A percentile compares a stretch with the other conserved stretches of the same genome.
phyloP scores from a whole-genome alignment of 768 basidiomycete genomes.

The Mycena vitilis region DNA sequence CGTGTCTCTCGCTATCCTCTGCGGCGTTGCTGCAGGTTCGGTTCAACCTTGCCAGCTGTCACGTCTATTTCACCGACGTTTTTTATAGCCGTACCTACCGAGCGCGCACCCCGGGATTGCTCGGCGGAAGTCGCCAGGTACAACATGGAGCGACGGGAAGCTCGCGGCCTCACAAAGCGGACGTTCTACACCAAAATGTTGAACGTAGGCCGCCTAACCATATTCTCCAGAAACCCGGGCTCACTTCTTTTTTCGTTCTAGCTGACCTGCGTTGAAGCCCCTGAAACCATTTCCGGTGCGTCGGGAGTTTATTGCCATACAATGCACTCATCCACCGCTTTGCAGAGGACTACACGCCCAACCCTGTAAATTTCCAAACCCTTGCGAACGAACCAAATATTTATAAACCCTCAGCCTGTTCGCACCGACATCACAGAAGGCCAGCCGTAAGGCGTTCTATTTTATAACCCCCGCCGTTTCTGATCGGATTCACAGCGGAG shows the following conservation, averaged over 20 bases:
- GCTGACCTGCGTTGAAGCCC: constrained; percentile 41
- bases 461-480: neutral
- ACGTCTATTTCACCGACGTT: neutral
- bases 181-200: constrained; percentile 37
- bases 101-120: constrained; percentile 32
- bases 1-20: constrained; percentile 32
- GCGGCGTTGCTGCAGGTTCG: constrained; percentile 34
- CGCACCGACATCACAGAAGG: constrained; percentile 44
- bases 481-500: constrained; percentile 41
- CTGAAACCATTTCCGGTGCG: constrained; percentile 36
- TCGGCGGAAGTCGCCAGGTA: constrained; percentile 38
- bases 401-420: constrained; percentile 33
- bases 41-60: neutral
- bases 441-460: constrained; percentile 39
- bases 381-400: neutral
- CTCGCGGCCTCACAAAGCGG: constrained; percentile 38
- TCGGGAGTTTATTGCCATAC: neutral
- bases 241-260: constrained; percentile 7
- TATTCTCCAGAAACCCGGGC: neutral
- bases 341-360: constrained; percentile 35
- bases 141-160: constrained; percentile 31
- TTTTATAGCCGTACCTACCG: constrained; percentile 30
- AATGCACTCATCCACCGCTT: neutral
- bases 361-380: constrained; percentile 25
- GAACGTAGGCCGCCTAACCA: constrained; percentile 34